Evolutionary conservation across 352 stramenopile species (phyloP), one percentile per base, ranked within the genome.

Genomic region (Pythium aquatile): DNA sequence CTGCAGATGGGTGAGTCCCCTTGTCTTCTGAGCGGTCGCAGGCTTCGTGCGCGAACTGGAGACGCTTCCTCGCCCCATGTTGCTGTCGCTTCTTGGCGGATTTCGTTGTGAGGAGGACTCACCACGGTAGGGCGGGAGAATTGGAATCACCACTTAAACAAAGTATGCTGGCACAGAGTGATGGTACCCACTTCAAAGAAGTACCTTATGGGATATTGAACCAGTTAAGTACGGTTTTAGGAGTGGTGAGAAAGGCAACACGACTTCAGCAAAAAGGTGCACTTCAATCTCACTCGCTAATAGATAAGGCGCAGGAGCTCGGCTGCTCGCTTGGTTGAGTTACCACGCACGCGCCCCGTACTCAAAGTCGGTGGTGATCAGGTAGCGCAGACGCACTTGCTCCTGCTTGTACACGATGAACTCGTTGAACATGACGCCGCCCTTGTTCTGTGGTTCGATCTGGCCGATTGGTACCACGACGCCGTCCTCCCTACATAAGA

Each of bases 401-500:
- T 88, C 79, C 32, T 76, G 68, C 10, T 79, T 79, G 59, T 89
- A 91, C 49, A 91, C 82, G 51, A 91, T 80, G 58, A 83, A 91
- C 60, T 91, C 82, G 66, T 88, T 89, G 69, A 84, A 89, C 5
- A 87, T 72, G 62, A 89, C 64, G 17, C 65, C 67, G 9, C 76
- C 82, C 20, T 58, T 72, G 16, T 55, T 33, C 17, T 75, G 65
- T 5, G 78, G 73, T 58, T 68, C 72, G 35, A 90, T 76, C 56
- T 84, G 61, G 10, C 81, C 81, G 4, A 75, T 73, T 9, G 81
- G 81, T 37, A 88, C 78, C 14, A 85, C 68, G 2, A 86, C 76
- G 29, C 76, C 81, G 28, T 79, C 71, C 10, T 75, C 63, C 62
- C 20, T 24, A 24, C 20, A 24, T 1, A 24, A 24, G 20, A 24